Evolutionary conservation across 768 basidiomycete species (phyloP).

Genomic region (Podaxis sp.): DNA sequence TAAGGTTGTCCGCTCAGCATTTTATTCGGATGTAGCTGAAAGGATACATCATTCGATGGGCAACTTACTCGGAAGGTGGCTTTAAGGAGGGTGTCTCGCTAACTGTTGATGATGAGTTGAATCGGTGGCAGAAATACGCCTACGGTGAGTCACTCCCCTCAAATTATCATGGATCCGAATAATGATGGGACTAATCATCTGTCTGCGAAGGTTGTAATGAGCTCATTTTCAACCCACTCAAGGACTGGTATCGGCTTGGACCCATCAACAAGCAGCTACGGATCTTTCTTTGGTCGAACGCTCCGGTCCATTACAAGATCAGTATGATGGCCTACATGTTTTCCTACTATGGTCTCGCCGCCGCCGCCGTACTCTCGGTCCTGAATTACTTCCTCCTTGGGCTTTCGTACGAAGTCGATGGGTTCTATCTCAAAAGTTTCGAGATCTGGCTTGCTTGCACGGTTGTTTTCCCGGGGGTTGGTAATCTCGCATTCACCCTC

Average conservation of each 20-base stretch:
- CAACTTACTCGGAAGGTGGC: conserved; percentile 77
- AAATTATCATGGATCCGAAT: not conserved
- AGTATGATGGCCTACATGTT: conserved; percentile 74
- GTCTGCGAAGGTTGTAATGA: conserved; percentile 56
- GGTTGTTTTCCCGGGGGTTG: conserved; percentile 64
- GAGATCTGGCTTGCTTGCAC: conserved; percentile 74
- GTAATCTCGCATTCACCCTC: conserved; percentile 64
- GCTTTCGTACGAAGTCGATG: conserved; percentile 56
- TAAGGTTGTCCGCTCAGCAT: not conserved
- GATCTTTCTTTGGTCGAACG: conserved; percentile 69
- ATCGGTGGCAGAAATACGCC: conserved; percentile 88
- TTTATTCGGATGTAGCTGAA: conserved; percentile 30
- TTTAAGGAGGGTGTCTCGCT: conserved; percentile 92
- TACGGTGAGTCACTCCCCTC: conserved; percentile 43
- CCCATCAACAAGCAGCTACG: conserved; percentile 82
- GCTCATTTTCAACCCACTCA: conserved; percentile 81
- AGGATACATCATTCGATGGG: conserved; percentile 80
- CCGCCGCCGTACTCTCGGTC: conserved; percentile 54
- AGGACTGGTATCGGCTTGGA: conserved; percentile 71
- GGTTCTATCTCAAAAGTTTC: conserved; percentile 67
- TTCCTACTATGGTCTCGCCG: conserved; percentile 61
- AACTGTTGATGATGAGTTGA: conserved; percentile 86
- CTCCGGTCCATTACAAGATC: conserved; percentile 81
- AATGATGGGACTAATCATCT: conserved; percentile 1
- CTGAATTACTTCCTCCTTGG: conserved; percentile 72